Percentiles rank a stretch among this genome's conserved stretches.
Conservation (phyloP, 768 basidiomycete genomes). For the Leccinellum luteum region DNA sequence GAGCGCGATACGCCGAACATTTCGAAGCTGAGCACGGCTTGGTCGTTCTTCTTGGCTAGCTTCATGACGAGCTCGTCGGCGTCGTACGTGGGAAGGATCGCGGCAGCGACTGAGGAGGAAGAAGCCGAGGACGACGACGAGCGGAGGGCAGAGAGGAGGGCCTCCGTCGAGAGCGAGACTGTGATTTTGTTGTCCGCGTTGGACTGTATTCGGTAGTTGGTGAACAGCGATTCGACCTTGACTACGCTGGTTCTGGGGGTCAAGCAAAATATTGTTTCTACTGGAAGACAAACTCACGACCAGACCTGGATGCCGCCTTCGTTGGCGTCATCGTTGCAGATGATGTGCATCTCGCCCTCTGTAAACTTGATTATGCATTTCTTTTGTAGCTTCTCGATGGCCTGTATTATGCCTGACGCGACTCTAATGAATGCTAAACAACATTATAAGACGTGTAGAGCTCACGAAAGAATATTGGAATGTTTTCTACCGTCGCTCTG, state of each 20-base stretch:
- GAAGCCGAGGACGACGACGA: constrained; percentile 55
- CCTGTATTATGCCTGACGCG: constrained; percentile 67
- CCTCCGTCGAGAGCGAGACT: constrained; percentile 67
- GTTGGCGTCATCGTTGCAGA: constrained; percentile 76
- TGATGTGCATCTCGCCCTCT: constrained; percentile 71
- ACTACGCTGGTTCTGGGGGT: constrained; percentile 45
- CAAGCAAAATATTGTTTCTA: constrained; percentile 7
- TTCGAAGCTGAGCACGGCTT: constrained; percentile 74
- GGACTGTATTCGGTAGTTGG: constrained; percentile 81
- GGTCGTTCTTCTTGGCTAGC: constrained; percentile 82
- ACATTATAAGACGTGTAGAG: constrained; percentile 2
- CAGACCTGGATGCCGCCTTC: constrained; percentile 89
- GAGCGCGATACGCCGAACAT: constrained; percentile 63
- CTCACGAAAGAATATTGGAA: constrained; percentile 53
- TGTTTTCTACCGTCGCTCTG: constrained; percentile 56
- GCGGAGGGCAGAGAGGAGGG: constrained; percentile 70
- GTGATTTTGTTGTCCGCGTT: constrained; percentile 82
- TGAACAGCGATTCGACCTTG: constrained; percentile 66
- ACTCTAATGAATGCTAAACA: not conserved
- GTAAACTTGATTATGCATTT: constrained; percentile 80
- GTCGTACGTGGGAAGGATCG: constrained; percentile 39
- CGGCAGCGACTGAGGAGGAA: constrained; percentile 32
- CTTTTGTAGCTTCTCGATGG: constrained; percentile 81
- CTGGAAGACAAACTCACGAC: constrained; percentile 49
- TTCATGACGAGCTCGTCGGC: constrained; percentile 74